Evolutionary conservation across 1,139 yeast species (phyloP), one percentile per base, ranked within the genome.

Genomic region (Komagataea norvegica): DNA sequence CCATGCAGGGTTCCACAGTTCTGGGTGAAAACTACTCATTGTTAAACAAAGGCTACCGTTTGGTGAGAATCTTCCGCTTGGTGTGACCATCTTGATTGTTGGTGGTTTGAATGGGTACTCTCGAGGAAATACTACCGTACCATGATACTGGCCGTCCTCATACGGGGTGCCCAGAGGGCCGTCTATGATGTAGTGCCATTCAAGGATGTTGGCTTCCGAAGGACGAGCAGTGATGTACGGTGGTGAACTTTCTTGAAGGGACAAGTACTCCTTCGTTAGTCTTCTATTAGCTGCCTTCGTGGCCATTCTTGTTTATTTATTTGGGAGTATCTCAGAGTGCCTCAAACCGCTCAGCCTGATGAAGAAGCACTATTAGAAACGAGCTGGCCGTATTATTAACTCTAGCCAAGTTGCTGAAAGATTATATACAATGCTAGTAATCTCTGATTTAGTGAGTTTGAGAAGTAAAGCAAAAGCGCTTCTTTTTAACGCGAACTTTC

Each of bases 1-100:
- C 91, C 91, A 83, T 2, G 86, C 81, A 3, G 93, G 91, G 56
- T 83, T 82, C 93, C 93, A 83, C 2, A 78, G 63, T 53, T 81
- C 84, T n/a, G 89, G 91, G 51, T 84, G 94, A 59, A 71, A 84
- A 22, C 67, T 74, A 43, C 72, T 66, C 61, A 70, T 68, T 24
- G 68, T 62, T 15, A 70, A 54, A 47, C 75, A 70, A 25, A 70
- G 56, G 26, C 70, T 50, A 3, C 63, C 59, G 45, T 68, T 67
- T 33, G 70, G 60, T 1, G 59, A 52, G 49, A 70, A 76, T 26
- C 79, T 57, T 5, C 88, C 93, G 46, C 72, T 76, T 3, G 93
- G 94, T 0, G 94, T 84, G 35, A 76, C 61, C 82, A 84, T 82
- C 32, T 74, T 67, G 38, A 84, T 83, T 14, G 82, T 69, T 1